These are phyloP conservation scores for Furcasterigmium sp. DNA, from an alignment of 2,329 filamentous ascomycete genomes.

Conservation along the genomic window DNA sequence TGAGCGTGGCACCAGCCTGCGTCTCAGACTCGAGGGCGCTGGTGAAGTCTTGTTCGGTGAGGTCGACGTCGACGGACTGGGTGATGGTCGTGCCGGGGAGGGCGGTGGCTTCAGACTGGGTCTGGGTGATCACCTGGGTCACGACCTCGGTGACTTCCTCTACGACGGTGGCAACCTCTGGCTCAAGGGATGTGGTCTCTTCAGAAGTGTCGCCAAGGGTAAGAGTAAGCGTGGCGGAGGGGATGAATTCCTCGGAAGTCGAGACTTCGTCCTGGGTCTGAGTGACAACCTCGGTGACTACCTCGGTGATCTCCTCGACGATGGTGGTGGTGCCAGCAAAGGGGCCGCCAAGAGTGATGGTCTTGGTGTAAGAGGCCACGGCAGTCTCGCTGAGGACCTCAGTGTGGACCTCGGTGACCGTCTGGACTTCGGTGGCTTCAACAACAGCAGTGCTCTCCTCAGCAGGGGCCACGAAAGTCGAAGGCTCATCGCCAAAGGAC, in stretches of 20 bases:
- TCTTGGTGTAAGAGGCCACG: slow-evolving; percentile 2
- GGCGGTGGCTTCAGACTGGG: slow-evolving; percentile 1
- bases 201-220: slow-evolving; percentile 4
- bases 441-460: too few relatives aligned
- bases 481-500: too few relatives aligned
- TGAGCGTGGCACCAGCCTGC: slow-evolving; percentile 1
- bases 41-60: neutral
- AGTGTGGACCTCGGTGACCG: too few relatives aligned
- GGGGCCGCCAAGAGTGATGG: slow-evolving; percentile 1
- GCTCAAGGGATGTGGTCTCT: neutral
- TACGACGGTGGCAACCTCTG: neutral
- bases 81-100: neutral
- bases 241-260: neutral
- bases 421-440: too few relatives aligned
- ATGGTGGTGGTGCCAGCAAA: slow-evolving; percentile 1
- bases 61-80: neutral
- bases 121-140: slow-evolving; percentile 6
- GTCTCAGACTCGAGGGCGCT: neutral
- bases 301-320: neutral
- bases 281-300: neutral
- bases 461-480: too few relatives aligned
- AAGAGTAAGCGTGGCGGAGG: neutral
- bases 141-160: slow-evolving; percentile 3
- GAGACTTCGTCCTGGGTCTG: neutral
- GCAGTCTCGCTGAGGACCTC: slow-evolving; percentile 2